Base-by-base conservation (phyloP, 768 basidiomycete genomes). In the Boletus pseudo-olivaceus region DNA sequence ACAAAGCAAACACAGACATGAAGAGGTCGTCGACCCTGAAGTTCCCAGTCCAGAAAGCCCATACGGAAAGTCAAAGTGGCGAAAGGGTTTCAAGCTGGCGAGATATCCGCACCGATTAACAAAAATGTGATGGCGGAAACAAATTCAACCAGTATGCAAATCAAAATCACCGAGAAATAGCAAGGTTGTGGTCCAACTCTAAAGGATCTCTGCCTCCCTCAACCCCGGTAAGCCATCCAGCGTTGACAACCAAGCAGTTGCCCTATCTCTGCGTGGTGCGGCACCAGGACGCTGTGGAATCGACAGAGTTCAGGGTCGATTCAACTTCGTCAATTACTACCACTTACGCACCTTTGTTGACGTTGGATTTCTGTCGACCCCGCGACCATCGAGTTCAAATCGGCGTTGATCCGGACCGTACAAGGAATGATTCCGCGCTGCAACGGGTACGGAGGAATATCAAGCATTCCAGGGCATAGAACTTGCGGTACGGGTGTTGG, bases 271-370 rank as follows among this genome's bases (percentile, higher is more conserved):
- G 19, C n/a, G 9, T 10, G n/a, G 12, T 27, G 45, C 19, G 39
- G 37, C 3, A 23, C n/a, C 27, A n/a, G 17, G 29, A 23, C 19
- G 20, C 54, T 60, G 20, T 27, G 15, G 14, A 27, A 4, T 23
- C 8, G 14, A 38, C 23, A 5, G 3, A 20, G 3, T 42, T 56
- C 20, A 53, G 32, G 14, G 17, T n/a, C 8, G 17, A 37, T 41
- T 19, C 26, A n/a, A 49, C n/a, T 0, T 32, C 23, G 3, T 30
- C 7, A 10, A 33, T 17, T 2, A 47, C 7, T 20, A 5, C n/a
- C 29, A 57, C 54, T 56, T 38, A 65, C 64, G 53, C n/a, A 62
- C 64, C 53, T 60, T 39, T 32, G 38, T 32, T 27, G 48, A 19
- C 27, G 26, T 17, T 43, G 54, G 4, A 23, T 23, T 23, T 4